Base-by-base conservation (phyloP, 257 asterid genomes). In the Nicotiana knightiana region DNA sequence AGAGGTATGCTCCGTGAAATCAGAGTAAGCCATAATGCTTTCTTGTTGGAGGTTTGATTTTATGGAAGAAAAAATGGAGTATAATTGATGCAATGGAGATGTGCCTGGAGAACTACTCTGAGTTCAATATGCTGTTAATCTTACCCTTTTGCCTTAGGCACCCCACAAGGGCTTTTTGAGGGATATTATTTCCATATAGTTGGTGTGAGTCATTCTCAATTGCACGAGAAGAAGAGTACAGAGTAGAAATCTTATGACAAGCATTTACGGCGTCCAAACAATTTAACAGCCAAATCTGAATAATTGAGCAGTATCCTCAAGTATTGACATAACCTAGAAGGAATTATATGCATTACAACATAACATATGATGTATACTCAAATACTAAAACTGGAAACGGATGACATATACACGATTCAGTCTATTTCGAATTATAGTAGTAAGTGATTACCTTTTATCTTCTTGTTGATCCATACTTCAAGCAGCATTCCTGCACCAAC, bases 401-500 rank as follows among this genome's bases (percentile, higher is more conserved):
- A 13, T 26, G 11, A 51, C 46, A 28, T 51, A 26, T 2, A 15
- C 7, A 17, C 15, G 11, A 51, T 48, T 18, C 6, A 15, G 15
- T 75, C 46, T 51, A 24, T 13, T 75, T 16, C 1, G 12, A 26
- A 48, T 26, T 28, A 48, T 9, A 48, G 43, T 21, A 71, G 39
- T 12, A 28, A 8, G 51, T 12, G 64, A 77, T 54, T 81, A 95
- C 99, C 97, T 92, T 87, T 84, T 76, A 94, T 89, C 87, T 94
- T 93, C 86, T 93, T 96, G 79, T 94, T 91, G 21, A 96, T 89
- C 98, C 97, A 94, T 76, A 82, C 77, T 86, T 96, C 97, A 3
- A 87, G 82, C 61, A 93, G 85, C 97, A 96, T 94, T 79, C 97
- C 98, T 30, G 97, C 94, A 53, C 97, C 97, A 85, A 94, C 67